phyloP scores from a whole-genome alignment of 345 rosid genomes.

The Citrus reticulata region DNA sequence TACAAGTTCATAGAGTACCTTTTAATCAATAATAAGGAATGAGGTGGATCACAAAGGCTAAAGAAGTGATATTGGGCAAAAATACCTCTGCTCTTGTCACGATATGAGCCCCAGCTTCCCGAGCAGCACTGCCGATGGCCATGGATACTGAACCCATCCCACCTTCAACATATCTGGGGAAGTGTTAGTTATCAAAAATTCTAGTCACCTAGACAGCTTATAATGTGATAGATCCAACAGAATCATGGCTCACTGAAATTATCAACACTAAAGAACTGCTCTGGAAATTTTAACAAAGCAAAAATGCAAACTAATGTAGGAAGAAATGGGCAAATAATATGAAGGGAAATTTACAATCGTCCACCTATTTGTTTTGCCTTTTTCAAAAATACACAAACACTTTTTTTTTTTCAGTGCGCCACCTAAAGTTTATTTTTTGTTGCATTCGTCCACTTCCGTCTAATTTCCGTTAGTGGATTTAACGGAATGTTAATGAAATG shows the following conservation, averaged over 20 bases:
- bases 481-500: no score
- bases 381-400: no score
- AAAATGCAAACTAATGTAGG: not conserved
- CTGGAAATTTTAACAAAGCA: not conserved
- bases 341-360: not conserved
- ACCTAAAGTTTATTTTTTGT: no score
- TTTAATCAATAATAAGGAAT: not conserved
- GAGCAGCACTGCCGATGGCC: constrained; percentile 74
- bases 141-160: constrained; percentile 88
- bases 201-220: not conserved
- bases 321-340: not conserved
- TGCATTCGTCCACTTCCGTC: no score
- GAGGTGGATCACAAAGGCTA: not conserved
- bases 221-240: not conserved
- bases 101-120: constrained; percentile 80
- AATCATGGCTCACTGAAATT: not conserved
- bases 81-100: constrained; percentile 66
- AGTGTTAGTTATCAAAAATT: constrained; percentile 5
- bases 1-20: constrained; percentile 1
- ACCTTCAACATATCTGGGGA: constrained; percentile 74
- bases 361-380: no score
- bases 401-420: no score
- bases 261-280: not conserved
- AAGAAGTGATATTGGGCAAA: not conserved
- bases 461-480: no score